Conservation (phyloP, 2,329 filamentous ascomycete species). For the Aspergillus melleus region DNA sequence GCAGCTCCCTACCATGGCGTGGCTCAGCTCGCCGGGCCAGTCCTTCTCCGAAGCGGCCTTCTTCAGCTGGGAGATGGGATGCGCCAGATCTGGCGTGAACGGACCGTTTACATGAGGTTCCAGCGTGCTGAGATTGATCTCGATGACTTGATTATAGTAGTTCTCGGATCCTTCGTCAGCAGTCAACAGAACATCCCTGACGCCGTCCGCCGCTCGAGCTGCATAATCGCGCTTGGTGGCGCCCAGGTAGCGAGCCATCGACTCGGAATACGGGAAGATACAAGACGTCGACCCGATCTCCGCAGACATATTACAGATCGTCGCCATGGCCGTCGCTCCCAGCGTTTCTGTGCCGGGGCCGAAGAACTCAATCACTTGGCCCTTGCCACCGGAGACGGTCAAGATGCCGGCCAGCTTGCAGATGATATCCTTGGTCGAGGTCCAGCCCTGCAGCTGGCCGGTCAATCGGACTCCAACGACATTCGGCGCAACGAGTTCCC, state of each 20-base stretch:
- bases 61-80: constrained; percentile 96
- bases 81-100: constrained; percentile 97
- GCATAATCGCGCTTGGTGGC: constrained; percentile 95
- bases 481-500: constrained; percentile 98
- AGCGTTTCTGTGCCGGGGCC: constrained; percentile 73
- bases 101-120: constrained; percentile 99
- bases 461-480: constrained; percentile 95
- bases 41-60: constrained; percentile 89
- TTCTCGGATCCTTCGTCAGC: constrained; percentile 81
- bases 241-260: constrained; percentile 92
- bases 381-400: constrained; percentile 97
- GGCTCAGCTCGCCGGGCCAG: constrained; percentile 96
- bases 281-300: constrained; percentile 78
- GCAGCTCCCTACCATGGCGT: constrained; percentile 96
- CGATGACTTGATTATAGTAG: constrained; percentile 85
- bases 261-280: constrained; percentile 95
- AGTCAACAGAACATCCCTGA: constrained; percentile 34
- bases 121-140: constrained; percentile 91
- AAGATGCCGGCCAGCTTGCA: constrained; percentile 95
- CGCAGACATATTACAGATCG: constrained; percentile 70
- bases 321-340: constrained; percentile 83
- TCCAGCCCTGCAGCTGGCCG: constrained; percentile 86
- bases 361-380: constrained; percentile 64
- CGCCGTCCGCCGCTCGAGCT: constrained; percentile 79
- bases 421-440: constrained; percentile 93